Evolutionary conservation across 495 filamentous ascomycete genomes (phyloP).

Genomic region (Clohesyomyces aquaticus): DNA sequence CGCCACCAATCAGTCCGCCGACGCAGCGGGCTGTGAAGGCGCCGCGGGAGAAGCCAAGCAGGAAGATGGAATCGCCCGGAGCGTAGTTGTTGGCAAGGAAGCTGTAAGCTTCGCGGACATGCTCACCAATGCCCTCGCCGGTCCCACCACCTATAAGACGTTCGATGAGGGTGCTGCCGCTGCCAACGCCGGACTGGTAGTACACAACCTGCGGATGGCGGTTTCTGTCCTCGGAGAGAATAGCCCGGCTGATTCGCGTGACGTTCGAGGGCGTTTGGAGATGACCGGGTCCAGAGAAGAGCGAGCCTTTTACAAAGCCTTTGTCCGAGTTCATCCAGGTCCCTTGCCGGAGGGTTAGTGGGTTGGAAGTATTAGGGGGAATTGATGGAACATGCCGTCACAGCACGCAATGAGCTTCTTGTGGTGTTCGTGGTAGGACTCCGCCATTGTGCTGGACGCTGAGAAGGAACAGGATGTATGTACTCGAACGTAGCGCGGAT

Average conservation of each 20-base stretch:
- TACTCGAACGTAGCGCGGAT: no score
- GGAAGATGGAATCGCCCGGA: slow-evolving; percentile 49
- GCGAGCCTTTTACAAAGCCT: slow-evolving; percentile 37
- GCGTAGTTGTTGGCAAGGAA: slow-evolving; percentile 51
- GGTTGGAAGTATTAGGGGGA: background rate
- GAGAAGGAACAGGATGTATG: no score
- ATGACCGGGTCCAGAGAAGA: slow-evolving; percentile 22
- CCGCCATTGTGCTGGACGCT: slow-evolving; percentile 8
- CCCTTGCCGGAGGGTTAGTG: slow-evolving; percentile 8
- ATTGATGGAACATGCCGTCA: slow-evolving; percentile 37
- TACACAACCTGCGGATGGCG: slow-evolving; percentile 42
- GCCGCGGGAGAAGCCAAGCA: slow-evolving; percentile 51
- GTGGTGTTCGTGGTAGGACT: slow-evolving; percentile 8
- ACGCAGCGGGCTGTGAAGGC: slow-evolving; percentile 48
- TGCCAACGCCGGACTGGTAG: slow-evolving; percentile 42
- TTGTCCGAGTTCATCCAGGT: slow-evolving; percentile 36
- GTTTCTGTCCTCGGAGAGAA: slow-evolving; percentile 18
- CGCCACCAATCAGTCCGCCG: slow-evolving; percentile 48
- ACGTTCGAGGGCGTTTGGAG: slow-evolving; percentile 37
- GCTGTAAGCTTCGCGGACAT: slow-evolving; percentile 49
- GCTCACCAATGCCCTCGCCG: slow-evolving; percentile 45
- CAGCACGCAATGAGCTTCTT: slow-evolving; percentile 48
- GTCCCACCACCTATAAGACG: slow-evolving; percentile 17
- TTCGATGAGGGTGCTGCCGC: slow-evolving; percentile 11
- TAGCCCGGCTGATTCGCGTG: slow-evolving; percentile 26